These are phyloP conservation scores for Talaromyces thailandensis DNA, from an alignment of 495 filamentous ascomycete species.

Conservation along the genomic window DNA sequence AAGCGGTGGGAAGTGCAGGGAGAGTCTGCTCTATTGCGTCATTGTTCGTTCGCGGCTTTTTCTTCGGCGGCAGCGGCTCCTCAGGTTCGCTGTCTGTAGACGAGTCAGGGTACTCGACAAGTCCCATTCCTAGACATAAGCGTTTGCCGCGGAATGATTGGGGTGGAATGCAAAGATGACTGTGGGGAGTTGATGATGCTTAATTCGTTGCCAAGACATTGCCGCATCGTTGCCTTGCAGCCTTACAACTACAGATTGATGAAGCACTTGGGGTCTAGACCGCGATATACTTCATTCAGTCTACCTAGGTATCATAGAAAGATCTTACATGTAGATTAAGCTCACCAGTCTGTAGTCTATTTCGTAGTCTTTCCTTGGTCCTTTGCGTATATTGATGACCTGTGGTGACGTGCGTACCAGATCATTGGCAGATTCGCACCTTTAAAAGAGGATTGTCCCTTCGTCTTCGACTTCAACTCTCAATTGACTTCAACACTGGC, in stretches of 20 bases:
- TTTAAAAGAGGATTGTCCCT: not conserved
- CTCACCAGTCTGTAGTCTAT: not conserved
- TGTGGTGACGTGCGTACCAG: not conserved
- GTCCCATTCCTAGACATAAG: constrained; percentile 31
- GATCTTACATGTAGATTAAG: not conserved
- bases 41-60: constrained; percentile 16
- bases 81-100: constrained; percentile 39
- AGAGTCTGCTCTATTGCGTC: constrained; percentile 26
- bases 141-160: not conserved
- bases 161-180: not conserved
- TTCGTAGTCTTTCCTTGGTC: not conserved
- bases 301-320: too few relatives aligned
- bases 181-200: not conserved
- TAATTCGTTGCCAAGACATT: not conserved
- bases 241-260: not conserved
- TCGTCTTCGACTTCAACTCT: not conserved
- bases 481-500: not conserved
- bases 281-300: not conserved
- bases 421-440: not conserved
- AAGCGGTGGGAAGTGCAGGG: constrained; percentile 73
- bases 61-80: constrained; percentile 13
- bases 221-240: not conserved
- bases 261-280: not conserved
- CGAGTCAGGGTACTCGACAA: constrained; percentile 74
- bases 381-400: not conserved